Conservation (phyloP, 1,284 basidiomycete genomes). For the Coriolopsis trogii region DNA sequence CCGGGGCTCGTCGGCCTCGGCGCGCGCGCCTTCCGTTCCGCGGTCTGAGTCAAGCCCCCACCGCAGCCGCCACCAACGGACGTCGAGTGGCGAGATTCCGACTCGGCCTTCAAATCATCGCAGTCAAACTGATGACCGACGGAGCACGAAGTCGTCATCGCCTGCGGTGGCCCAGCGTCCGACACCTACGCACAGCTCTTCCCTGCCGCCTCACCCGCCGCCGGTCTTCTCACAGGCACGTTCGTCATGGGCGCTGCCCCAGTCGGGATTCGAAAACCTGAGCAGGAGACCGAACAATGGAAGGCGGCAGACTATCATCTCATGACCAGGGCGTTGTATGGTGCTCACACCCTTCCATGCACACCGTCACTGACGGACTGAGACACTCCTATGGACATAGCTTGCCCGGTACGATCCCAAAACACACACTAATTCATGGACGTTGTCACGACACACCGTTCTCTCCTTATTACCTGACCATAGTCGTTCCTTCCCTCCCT, state of each 20-base stretch:
- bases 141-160: constrained; percentile 4
- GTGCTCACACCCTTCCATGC: too few species aligned
- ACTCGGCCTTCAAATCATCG: constrained; percentile 12
- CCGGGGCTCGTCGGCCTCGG: constrained; percentile 8
- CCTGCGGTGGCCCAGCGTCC: constrained; percentile 10
- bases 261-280: constrained; percentile 27
- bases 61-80: constrained; percentile 22
- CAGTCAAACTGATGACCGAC: constrained; percentile 16
- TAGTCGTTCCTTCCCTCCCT: neutral
- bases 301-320: constrained; percentile 25
- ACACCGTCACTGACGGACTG: too few species aligned
- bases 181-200: constrained; percentile 18
- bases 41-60: constrained; percentile 18
- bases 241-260: constrained; percentile 24
- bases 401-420: too few species aligned
- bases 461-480: too few species aligned
- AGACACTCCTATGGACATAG: too few species aligned
- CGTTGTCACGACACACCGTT: too few species aligned
- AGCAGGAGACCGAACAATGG: constrained; percentile 23
- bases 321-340: too few species aligned
- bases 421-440: too few species aligned
- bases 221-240: constrained; percentile 18
- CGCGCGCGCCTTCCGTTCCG: constrained; percentile 16
- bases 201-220: constrained; percentile 21
- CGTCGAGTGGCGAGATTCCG: constrained; percentile 24